A percentile compares a stretch with the other conserved stretches of the same genome.
These are phyloP conservation scores for Solanum neorickii DNA, from an alignment of 257 asterid genomes.

Conservation along the genomic window DNA sequence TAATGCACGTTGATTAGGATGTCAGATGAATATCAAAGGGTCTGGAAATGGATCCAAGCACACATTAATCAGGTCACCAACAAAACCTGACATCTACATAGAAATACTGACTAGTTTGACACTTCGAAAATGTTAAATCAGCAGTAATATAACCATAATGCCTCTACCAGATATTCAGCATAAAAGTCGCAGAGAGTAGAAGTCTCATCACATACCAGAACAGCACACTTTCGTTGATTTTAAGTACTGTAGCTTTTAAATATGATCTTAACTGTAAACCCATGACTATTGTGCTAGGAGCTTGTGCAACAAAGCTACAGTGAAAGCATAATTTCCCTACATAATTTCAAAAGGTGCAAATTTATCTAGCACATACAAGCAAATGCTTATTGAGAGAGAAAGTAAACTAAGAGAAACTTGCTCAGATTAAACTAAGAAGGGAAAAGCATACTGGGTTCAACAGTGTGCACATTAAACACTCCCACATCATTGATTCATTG, in stretches of 20 bases:
- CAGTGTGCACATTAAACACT: constrained; percentile 69
- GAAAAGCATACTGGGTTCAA: constrained; percentile 62
- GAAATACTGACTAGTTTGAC: not conserved
- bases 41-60: not conserved
- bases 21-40: not conserved
- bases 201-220: not conserved
- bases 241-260: not conserved
- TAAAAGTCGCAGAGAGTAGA: not conserved
- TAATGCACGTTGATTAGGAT: not conserved
- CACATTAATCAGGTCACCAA: not conserved
- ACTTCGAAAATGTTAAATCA: not conserved
- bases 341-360: not conserved
- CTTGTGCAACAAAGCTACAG: not conserved
- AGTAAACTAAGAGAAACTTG: not conserved
- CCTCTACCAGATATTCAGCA: not conserved
- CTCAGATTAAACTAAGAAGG: not conserved
- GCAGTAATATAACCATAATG: not conserved
- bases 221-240: not conserved
- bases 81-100: not conserved
- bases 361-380: not conserved
- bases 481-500: constrained; percentile 37
- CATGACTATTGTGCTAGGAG: not conserved
- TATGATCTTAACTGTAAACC: not conserved
- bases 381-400: not conserved
- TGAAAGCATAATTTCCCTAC: not conserved